Evolutionary conservation across 1,284 basidiomycete genomes (phyloP).

Genomic region (Heterobasidion irregulare): DNA sequence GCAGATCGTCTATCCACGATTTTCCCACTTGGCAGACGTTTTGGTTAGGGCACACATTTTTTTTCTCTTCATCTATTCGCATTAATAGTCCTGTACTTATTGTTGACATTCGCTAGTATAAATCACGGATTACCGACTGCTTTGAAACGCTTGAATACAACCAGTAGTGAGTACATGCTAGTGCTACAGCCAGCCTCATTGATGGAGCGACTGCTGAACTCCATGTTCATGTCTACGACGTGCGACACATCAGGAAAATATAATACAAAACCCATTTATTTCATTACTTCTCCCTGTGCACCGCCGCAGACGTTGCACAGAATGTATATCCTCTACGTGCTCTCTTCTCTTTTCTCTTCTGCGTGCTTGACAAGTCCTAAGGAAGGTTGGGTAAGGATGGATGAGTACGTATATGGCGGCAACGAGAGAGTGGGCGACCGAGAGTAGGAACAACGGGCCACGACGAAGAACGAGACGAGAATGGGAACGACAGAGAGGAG

Average conservation of each 20-base stretch:
- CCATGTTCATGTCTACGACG: background rate
- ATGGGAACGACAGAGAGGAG: background rate
- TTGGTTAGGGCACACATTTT: constrained; percentile 35
- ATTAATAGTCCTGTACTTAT: too few species aligned
- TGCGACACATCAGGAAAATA: background rate
- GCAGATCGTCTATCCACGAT: constrained; percentile 51
- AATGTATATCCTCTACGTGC: background rate
- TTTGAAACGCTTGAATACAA: too few species aligned
- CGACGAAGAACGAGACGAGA: background rate
- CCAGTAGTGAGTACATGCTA: too few species aligned
- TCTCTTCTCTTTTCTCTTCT: background rate
- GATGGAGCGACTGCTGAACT: background rate
- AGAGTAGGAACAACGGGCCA: background rate
- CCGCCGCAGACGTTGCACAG: background rate
- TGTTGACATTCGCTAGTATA: too few species aligned
- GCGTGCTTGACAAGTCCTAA: background rate
- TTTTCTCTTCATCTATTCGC: too few species aligned
- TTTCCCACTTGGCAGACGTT: constrained; percentile 36
- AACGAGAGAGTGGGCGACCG: background rate
- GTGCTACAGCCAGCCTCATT: too few species aligned
- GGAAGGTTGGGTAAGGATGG: background rate
- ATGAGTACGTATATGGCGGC: background rate
- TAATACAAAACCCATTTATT: constrained; percentile 4
- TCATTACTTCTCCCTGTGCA: constrained; percentile 4
- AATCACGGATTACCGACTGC: too few species aligned